Conservation (phyloP, 2,329 filamentous ascomycete genomes). For the Ceratocystis harringtonii region DNA sequence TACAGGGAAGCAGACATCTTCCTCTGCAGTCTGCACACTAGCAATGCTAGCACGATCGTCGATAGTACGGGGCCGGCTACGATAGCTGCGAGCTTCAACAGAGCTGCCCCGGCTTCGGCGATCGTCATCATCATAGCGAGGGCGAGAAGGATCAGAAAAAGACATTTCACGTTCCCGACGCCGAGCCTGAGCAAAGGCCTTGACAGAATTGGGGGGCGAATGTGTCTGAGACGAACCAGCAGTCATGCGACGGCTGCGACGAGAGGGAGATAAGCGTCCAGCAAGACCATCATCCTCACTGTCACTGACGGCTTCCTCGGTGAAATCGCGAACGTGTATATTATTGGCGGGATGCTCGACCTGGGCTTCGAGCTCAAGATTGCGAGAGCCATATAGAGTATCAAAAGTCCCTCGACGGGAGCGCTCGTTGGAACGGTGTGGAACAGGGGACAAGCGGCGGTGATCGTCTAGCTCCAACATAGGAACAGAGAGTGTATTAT, state of each 20-base stretch:
- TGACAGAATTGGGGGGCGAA: slow-evolving; percentile 92
- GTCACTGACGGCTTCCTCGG: slow-evolving; percentile 62
- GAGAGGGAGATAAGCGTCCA: slow-evolving; percentile 29
- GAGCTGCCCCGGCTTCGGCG: slow-evolving; percentile 9
- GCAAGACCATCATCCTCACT: slow-evolving; percentile 57
- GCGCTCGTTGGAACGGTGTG: slow-evolving; percentile 41
- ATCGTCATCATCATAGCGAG: slow-evolving; percentile 30
- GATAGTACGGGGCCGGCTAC: slow-evolving; percentile 39
- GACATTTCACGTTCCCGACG: slow-evolving; percentile 63
- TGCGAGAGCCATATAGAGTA: slow-evolving; percentile 45
- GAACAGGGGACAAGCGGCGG: slow-evolving; percentile 48
- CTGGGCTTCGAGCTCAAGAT: slow-evolving; percentile 20
- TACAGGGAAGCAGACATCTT: slow-evolving; percentile 81
- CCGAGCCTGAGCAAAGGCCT: slow-evolving; percentile 85
- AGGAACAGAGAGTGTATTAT: slow-evolving; percentile 54
- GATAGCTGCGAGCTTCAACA: slow-evolving; percentile 10
- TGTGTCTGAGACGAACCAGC: slow-evolving; percentile 49
- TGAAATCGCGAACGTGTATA: slow-evolving; percentile 61
- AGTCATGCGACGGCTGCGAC: slow-evolving; percentile 39
- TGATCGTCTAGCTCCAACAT: slow-evolving; percentile 80
- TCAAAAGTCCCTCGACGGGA: slow-evolving; percentile 59
- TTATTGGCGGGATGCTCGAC: slow-evolving; percentile 24
- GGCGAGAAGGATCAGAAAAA: slow-evolving; percentile 33
- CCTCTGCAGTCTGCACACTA: slow-evolving; percentile 58
- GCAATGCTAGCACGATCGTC: slow-evolving; percentile 47